Base-by-base conservation (phyloP, 1,284 basidiomycete species). In the Moniliella sp. region DNA sequence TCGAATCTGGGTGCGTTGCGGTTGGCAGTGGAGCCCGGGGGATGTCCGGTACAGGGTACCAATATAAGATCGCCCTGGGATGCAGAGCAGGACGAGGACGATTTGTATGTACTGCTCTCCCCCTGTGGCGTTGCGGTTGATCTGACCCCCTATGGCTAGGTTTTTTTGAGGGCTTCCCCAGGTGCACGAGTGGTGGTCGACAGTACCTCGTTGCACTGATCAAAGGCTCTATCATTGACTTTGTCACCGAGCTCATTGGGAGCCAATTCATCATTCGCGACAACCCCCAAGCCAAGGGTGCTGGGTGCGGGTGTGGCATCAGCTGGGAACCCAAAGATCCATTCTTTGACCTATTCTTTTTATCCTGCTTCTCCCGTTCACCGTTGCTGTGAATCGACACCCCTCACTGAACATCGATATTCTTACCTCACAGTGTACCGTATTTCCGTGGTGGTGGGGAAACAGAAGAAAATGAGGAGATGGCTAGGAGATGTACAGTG, bases 11-110 rank as follows among this genome's bases (percentile, higher is more conserved):
- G n/a, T n/a, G 75, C 73, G 1, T 64, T 86, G 10, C 67, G 80
- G 38, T 67, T 88, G 47, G 65, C 72, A 0, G 78, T 88, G 15
- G 80, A 84, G 54, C 79, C 76, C 3, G 82, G 82, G 11, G n/a
- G n/a, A n/a, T 86, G 82, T 50, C 81, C 88, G 48, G n/a, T n/a
- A n/a, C n/a, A n/a, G 82, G 82, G 18, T 86, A 86, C 52, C 79
- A 86, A 52, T 86, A 86, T 63, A 82, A 79, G 57, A 71, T 88
- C 67, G 72, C 75, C 37, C 67, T 86, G 1, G 73, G 76, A 2
- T 68, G 53, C 15, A 48, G 66, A 28, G 57, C 63, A 15, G n/a
- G 67, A 67, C 30, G 42, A 56, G 0, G 56, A 57, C 38, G 82
- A 86, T 62, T 84, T 83, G 81, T 82, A 55, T 53, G 75, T 63